Evolutionary conservation across 208 protist species (phyloP).

Genomic region (Vickermania ingenoplastis): DNA sequence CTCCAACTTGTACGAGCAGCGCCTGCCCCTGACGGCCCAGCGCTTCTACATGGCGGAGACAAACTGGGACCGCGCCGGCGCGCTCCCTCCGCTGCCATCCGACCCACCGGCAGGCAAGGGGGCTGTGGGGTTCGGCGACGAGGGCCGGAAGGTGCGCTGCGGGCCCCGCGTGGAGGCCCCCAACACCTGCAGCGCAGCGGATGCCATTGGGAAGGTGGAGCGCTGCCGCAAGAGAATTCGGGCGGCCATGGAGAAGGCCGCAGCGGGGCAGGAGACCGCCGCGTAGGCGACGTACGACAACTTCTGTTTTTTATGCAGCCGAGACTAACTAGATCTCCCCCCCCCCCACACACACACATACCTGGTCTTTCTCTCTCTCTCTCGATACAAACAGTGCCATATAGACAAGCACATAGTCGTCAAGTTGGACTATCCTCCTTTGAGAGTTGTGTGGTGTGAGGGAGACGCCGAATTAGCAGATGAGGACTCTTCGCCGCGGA

Average conservation of each 20-base stretch:
- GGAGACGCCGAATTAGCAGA: too few species aligned
- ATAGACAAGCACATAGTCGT: too few species aligned
- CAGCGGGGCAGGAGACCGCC: conserved; percentile 2
- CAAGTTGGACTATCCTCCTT: too few species aligned
- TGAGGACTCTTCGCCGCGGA: too few species aligned
- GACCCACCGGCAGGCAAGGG: conserved; percentile 25
- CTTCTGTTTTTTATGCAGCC: too few species aligned
- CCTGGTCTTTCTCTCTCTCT: too few species aligned
- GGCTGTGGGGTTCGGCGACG: conserved; percentile 56
- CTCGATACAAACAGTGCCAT: too few species aligned
- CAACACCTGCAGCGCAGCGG: conserved; percentile 62
- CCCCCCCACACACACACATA: too few species aligned
- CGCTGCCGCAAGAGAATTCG: conserved; percentile 60
- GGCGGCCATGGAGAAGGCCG: conserved; percentile 5
- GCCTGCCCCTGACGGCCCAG: conserved; percentile 14
- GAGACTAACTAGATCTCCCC: too few species aligned
- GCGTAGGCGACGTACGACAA: too few species aligned
- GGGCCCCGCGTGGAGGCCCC: conserved; percentile 48
- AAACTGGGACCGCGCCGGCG: conserved; percentile 60
- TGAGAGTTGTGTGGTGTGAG: too few species aligned
- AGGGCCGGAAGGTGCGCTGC: conserved; percentile 61
- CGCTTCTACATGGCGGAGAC: conserved; percentile 45
- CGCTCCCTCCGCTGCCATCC: conserved; percentile 60
- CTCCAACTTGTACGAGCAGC: conserved; percentile 32
- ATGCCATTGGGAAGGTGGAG: conserved; percentile 38